Base-by-base conservation (phyloP, 2,329 filamentous ascomycete genomes). In the Penicillium sp. region DNA sequence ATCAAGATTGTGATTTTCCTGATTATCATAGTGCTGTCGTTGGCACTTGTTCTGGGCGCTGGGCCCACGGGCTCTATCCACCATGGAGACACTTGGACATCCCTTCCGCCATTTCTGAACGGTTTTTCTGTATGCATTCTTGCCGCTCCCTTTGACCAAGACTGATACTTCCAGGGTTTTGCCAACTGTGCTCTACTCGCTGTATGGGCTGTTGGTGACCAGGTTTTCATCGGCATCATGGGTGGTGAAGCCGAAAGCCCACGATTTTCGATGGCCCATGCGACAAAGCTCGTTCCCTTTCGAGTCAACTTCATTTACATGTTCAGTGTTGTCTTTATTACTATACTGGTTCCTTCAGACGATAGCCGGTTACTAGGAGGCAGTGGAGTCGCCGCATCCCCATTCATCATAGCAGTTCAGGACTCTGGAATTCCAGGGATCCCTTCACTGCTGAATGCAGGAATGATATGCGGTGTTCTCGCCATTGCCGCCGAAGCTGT, bases 1-100 rank as follows among this genome's bases (percentile, higher is more conserved):
- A 60, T 75, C 50, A 77, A 77, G 51, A 70, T 76, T 18, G 40
- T 74, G 6, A 55, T 68, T 10, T 68, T 76, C 48, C 46, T 77
- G 13, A 63, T 75, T 16, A 62, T 75, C 48, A 68, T 74, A 36
- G 55, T 75, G 18, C 50, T 70, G n/a, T 66, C 64, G 0, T 58
- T 77, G 14, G 71, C 75, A 16, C 65, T 77, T 42, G 68, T 75
- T 29, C 54, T 64, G 9, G 76, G 75, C 9, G 76, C 76, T 34
- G 76, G 74, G 1, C 70, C 75, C 1, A 61, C 67, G 3, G 67
- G 72, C 31, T 65, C 63, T 4, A 62, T 67, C 42, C 67, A 67
- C 42, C 61, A 60, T 58, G 72, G 68, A 50, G 63, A 57, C 36
- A 70, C 63, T 40, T 68, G 73, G 74, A 59, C 54, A 24, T 53